A percentile compares a stretch with the other conserved stretches of the same genome.
Conservation (phyloP, 164 flowering plant genomes). For the Aristolochia californica region DNA sequence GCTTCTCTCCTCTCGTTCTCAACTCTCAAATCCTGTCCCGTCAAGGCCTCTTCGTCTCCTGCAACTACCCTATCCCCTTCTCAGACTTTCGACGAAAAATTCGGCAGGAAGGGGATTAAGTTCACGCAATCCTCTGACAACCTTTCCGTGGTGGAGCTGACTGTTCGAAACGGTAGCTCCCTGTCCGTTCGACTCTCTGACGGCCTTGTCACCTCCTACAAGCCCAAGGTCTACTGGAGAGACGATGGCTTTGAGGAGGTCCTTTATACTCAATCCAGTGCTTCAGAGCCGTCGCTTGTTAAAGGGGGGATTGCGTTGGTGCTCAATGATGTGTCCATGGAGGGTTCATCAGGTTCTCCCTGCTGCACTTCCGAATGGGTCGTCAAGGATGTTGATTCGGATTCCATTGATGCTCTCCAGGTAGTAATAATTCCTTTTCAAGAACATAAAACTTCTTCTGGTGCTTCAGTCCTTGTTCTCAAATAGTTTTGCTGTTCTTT, state of each 20-base stretch:
- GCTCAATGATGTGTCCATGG: slow-evolving; percentile 39
- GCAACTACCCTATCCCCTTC: no score
- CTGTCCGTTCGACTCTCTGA: slow-evolving; percentile 45
- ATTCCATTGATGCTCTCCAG: slow-evolving; percentile 93
- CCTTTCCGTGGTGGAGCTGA: slow-evolving; percentile 38
- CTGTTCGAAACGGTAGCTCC: slow-evolving; percentile 82
- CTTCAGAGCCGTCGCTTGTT: neutral
- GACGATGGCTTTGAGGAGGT: slow-evolving; percentile 81
- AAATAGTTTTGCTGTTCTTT: neutral
- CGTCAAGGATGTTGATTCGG: slow-evolving; percentile 65
- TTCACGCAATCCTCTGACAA: slow-evolving; percentile 18
- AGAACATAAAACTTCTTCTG: neutral
- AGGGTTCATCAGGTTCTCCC: slow-evolving; percentile 21
- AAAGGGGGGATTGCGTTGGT: slow-evolving; percentile 83
- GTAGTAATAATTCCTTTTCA: slow-evolving; percentile 15
- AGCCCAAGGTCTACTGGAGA: slow-evolving; percentile 79
- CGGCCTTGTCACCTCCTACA: slow-evolving; percentile 72
- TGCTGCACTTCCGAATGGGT: slow-evolving; percentile 44
- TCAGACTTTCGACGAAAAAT: slow-evolving; percentile 40
- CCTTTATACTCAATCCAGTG: slow-evolving; percentile 49
- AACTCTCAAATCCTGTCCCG: neutral
- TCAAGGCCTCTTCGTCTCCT: neutral
- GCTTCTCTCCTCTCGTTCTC: slow-evolving; percentile 2
- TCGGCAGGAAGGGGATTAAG: slow-evolving; percentile 68
- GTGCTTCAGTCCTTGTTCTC: neutral